Percentiles rank a stretch among this genome's conserved stretches.
phyloP scores from a whole-genome alignment of 2,329 filamentous ascomycete species.

The Phialemonium atrogriseum region DNA sequence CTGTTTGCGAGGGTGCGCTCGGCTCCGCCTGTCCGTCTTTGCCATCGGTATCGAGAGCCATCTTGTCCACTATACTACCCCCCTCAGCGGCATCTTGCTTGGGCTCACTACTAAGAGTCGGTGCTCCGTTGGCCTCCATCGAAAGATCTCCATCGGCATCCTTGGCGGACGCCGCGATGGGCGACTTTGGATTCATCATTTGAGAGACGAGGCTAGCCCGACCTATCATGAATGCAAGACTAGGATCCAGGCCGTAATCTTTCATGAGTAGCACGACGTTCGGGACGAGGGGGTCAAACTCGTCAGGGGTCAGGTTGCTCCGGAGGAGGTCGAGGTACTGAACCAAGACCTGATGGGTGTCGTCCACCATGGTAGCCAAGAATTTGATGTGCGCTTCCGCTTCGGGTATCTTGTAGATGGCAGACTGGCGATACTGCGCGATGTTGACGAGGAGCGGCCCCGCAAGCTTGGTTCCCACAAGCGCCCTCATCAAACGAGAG shows the following conservation, averaged over 20 bases:
- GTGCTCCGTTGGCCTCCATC: conserved; percentile 31
- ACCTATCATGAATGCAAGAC: conserved; percentile 77
- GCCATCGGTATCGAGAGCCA: conserved; percentile 19
- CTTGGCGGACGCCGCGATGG: conserved; percentile 12
- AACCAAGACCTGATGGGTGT: conserved; percentile 74
- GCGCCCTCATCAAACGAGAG: conserved; percentile 67
- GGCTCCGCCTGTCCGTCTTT: conserved; percentile 8
- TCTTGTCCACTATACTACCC: conserved; percentile 19
- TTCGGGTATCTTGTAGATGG: conserved; percentile 66
- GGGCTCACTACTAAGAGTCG: too few relatives aligned
- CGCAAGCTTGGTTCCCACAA: conserved; percentile 70
- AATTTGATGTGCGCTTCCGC: conserved; percentile 78
- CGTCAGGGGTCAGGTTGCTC: conserved; percentile 63
- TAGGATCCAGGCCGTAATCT: conserved; percentile 71
- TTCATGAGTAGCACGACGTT: conserved; percentile 64
- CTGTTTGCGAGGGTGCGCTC: conserved; percentile 8
- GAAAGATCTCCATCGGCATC: conserved; percentile 52
- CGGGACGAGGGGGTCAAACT: conserved; percentile 75
- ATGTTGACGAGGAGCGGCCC: conserved; percentile 82
- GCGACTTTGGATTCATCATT: conserved; percentile 10
- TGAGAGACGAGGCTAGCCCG: conserved; percentile 62
- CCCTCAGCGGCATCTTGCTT: conserved; percentile 17
- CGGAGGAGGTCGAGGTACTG: conserved; percentile 88
- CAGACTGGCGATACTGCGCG: conserved; percentile 83
- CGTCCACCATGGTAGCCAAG: conserved; percentile 79